These are phyloP conservation scores for Paraleonurus japonicus DNA, from an alignment of 257 asterid species.

Conservation along the genomic window DNA sequence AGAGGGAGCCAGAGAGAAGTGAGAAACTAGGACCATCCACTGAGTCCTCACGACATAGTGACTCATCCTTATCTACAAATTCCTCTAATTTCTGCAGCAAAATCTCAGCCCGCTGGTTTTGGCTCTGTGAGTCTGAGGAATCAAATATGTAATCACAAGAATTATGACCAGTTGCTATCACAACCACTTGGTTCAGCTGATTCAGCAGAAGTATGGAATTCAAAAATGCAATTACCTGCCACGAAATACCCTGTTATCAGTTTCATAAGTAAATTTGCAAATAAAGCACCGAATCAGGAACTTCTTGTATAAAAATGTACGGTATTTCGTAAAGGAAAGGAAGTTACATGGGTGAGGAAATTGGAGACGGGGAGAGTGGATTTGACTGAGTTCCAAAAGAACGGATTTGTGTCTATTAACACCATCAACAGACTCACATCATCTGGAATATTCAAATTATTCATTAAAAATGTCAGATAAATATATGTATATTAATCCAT, in stretches of 20 bases:
- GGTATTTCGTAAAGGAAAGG: background rate
- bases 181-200: constrained; percentile 84
- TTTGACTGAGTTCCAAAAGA: constrained; percentile 75
- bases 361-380: constrained; percentile 56
- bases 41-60: constrained; percentile 50
- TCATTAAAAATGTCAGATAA: background rate
- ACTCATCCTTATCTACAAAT: constrained; percentile 69
- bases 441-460: constrained; percentile 44
- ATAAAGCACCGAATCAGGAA: background rate
- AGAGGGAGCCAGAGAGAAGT: constrained; percentile 87
- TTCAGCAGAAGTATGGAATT: constrained; percentile 70
- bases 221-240: constrained; percentile 77
- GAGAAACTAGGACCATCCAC: constrained; percentile 67
- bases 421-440: constrained; percentile 91
- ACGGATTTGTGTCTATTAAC: constrained; percentile 73
- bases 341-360: constrained; percentile 73
- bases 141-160: constrained; percentile 72
- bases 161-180: constrained; percentile 76
- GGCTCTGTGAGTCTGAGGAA: constrained; percentile 54
- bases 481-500: background rate
- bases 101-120: constrained; percentile 60
- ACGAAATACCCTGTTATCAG: background rate
- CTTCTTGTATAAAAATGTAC: background rate
- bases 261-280: background rate
- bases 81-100: constrained; percentile 70